Conservation (phyloP, 148 eudicot species). For the Arctostaphylos glauca region DNA sequence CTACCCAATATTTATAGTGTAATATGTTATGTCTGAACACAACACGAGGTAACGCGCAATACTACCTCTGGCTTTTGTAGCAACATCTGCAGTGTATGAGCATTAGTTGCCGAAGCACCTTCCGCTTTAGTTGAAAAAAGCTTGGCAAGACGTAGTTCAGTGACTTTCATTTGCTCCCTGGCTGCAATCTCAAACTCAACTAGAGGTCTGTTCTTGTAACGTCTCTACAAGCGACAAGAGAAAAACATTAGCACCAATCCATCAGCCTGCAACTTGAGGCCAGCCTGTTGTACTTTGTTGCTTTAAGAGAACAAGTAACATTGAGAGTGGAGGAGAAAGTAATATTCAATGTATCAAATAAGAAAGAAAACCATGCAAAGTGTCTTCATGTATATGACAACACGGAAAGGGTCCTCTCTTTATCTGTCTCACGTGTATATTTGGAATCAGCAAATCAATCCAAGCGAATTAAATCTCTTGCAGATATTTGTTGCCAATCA, state of each 20-base stretch:
- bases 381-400: background rate
- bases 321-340: background rate
- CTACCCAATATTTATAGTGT: too few relatives aligned
- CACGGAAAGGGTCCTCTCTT: background rate
- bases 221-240: slow-evolving; percentile 46
- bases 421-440: too few relatives aligned
- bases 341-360: background rate
- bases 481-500: background rate
- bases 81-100: slow-evolving; percentile 29
- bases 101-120: slow-evolving; percentile 24
- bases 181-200: slow-evolving; percentile 90
- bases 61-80: slow-evolving; percentile 73
- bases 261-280: background rate
- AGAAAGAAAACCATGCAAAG: background rate
- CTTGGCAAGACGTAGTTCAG: slow-evolving; percentile 78
- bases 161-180: slow-evolving; percentile 91
- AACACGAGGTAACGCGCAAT: slow-evolving; percentile 8
- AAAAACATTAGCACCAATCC: too few relatives aligned
- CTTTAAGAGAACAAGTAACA: background rate
- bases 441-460: background rate
- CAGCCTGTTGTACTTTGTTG: background rate
- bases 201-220: slow-evolving; percentile 80
- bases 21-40: background rate
- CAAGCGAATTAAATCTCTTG: background rate
- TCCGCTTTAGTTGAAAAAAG: slow-evolving; percentile 49